A percentile compares a stretch with the other conserved stretches of the same genome.
Conservation (phyloP, 345 rosid species). For the Euphorbia lathyris region DNA sequence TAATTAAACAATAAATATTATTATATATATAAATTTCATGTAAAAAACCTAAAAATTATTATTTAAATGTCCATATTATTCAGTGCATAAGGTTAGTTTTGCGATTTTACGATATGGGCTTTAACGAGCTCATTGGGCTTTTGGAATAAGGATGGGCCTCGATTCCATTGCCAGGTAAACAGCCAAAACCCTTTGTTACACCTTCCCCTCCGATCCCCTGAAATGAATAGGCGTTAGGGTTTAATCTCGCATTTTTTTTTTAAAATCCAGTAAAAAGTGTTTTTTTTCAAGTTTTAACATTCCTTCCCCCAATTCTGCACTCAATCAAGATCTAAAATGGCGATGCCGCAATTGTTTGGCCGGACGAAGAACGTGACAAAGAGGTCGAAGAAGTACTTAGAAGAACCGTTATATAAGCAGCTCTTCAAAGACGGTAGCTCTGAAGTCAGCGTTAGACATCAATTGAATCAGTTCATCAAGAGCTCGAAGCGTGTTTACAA, state of each 20-base stretch:
- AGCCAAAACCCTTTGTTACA: not conserved
- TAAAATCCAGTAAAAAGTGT: not conserved
- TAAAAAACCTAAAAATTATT: no score
- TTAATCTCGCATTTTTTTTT: not conserved
- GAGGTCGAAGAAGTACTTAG: slow-evolving; percentile 85
- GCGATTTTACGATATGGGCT: not conserved
- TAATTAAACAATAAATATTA: no score
- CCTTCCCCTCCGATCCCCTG: not conserved
- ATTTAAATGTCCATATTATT: no score
- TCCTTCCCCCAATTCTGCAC: not conserved
- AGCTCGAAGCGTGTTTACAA: slow-evolving; percentile 82
- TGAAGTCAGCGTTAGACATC: slow-evolving; percentile 60
- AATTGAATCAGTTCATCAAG: slow-evolving; percentile 73
- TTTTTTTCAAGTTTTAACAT: not conserved
- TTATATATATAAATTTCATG: no score
- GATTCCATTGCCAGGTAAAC: no score
- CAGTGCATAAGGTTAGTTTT: no score
- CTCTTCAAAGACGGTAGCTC: slow-evolving; percentile 79
- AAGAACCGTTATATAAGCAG: slow-evolving; percentile 61
- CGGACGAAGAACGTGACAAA: slow-evolving; percentile 58
- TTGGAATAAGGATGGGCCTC: no score
- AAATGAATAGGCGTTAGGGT: not conserved
- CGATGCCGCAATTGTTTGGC: slow-evolving; percentile 54
- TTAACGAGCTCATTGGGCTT: not conserved
- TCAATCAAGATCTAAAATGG: slow-evolving; percentile 33